Evolutionary conservation across 192 early-diverging fungal species (phyloP).

Genomic region (Kappamyces sp.): DNA sequence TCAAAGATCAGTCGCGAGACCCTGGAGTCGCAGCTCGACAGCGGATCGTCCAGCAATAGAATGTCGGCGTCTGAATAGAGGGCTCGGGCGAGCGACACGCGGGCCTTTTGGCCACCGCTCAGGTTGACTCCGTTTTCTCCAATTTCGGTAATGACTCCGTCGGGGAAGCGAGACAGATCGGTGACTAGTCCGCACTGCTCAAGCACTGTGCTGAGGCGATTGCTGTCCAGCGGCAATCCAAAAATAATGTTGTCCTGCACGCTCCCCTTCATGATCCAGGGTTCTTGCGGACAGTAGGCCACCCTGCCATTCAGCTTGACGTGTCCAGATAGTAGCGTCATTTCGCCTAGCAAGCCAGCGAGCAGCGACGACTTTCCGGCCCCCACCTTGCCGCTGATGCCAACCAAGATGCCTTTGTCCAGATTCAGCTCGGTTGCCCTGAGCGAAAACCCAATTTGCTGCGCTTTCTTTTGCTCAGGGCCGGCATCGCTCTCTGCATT

Average conservation of each 20-base stretch:
- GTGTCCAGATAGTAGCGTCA: conserved; percentile 23
- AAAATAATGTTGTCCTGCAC: conserved; percentile 70
- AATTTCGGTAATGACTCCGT: conserved; percentile 32
- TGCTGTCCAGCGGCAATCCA: conserved; percentile 24
- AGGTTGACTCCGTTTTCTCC: conserved; percentile 68
- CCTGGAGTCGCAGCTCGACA: conserved; percentile 60
- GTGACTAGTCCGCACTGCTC: conserved; percentile 31
- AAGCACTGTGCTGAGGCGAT: conserved; percentile 27
- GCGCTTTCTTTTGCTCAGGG: no score
- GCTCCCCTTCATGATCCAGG: conserved; percentile 32
- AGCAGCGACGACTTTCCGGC: conserved; percentile 72
- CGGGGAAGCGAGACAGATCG: conserved; percentile 27
- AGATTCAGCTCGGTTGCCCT: conserved; percentile 61
- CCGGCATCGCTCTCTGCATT: no score
- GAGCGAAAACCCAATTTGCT: conserved; percentile 38
- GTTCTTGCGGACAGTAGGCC: conserved; percentile 25
- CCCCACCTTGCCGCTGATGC: conserved; percentile 67
- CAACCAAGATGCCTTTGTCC: conserved; percentile 64
- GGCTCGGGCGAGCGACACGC: conserved; percentile 76
- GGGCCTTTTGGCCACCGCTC: conserved; percentile 80
- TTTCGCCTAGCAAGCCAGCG: conserved; percentile 71
- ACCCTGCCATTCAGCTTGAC: conserved; percentile 20
- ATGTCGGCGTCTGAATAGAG: conserved; percentile 63
- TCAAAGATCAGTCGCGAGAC: no score
- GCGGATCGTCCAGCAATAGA: conserved; percentile 77